Base-by-base conservation (phyloP, 768 basidiomycete species). In the Amanita phalloides region DNA sequence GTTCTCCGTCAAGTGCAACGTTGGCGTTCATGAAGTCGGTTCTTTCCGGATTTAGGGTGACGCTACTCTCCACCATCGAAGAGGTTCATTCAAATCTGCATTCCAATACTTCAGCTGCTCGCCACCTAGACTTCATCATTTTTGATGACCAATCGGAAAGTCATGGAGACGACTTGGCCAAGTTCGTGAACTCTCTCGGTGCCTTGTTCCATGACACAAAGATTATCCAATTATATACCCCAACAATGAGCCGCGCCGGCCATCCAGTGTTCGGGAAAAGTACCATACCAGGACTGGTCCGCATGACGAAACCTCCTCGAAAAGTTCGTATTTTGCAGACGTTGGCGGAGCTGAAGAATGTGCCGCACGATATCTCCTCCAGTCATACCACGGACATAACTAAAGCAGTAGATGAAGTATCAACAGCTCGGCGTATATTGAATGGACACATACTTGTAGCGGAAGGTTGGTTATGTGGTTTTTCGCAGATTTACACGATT, bases 221-320 rank as follows among this genome's bases (percentile, higher is more conserved):
- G 65, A 66, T 86, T 50, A 71, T 88, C 11, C 84, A 86, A 55
- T 67, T 88, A 17, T 85, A 84, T 61, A 86, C 84, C 1, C 85
- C 84, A 1, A 83, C 81, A 1, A 79, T 80, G 20, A 80, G 76
- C 55, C 69, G 74, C 36, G 70, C 76, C 5, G 76, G 78, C 14
- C 73, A 75, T 39, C 67, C 72, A 1, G 68, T 78, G 14, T 77
- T 81, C 52, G 67, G 69, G 26, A 74, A 68, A 41, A 78, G 65
- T 54, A 71, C 68, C 44, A 72, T 71, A 28, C 71, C 78, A 0
- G 79, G 79, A 10, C 74, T 86, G 5, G 69, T 79, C 23, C 78
- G 81, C 55, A 79, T 86, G 72, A 84, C 82, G 7, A 86, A 86
- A 62, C 84, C 84, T 0, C 82, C 84, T 9, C 71, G 84, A 54